Evolutionary conservation across 176 grass and related monocot species (phyloP), one percentile per base, ranked within the genome.

Genomic region (Cenchrus americanus): DNA sequence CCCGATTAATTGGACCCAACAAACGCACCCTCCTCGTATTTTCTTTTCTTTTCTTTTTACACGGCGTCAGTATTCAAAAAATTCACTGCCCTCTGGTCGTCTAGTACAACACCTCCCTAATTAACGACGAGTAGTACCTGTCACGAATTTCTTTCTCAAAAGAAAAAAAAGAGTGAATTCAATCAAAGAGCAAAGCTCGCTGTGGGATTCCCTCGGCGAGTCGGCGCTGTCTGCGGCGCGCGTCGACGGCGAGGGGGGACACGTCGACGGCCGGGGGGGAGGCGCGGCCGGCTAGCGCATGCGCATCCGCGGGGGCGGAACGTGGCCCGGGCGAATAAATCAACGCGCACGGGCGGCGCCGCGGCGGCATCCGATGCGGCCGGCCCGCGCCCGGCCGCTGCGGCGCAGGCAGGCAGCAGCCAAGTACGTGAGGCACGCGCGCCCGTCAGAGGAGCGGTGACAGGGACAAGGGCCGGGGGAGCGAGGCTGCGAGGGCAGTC

Each of bases 291-390:
- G 51, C 9, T 76, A 48, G 34, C 34, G 34, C 34, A 37, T 37
- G 34, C 34, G 34, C 34, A 37, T 37, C 34, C 34, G 53, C 53
- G 14, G 17, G 54, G 81, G 43, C 70, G 65, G 82, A 62, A 32
- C 79, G 72, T 77, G 77, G 46, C 63, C 51, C 3, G 41, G 44
- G 37, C 66, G 66, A 52, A 82, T 80, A 69, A 86, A 61, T 44
- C 22, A 10, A 27, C 57, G 81, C 87, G 58, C 75, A 66, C 81
- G 87, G 64, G 66, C 75, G 80, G 81, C 80, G 51, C 75, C 76
- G 34, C 75, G 80, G 81, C 80, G 51, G 81, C 76, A 88, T 88
- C 87, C 87, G 75, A 88, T 80, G 87, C 30, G 6, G 5, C 1
- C 1, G 1, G 1, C 26, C n/a, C 8, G 27, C 1, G 7, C 18